phyloP scores from a whole-genome alignment of 1,139 yeast genomes.

The Suhomyces chickasaworum region DNA sequence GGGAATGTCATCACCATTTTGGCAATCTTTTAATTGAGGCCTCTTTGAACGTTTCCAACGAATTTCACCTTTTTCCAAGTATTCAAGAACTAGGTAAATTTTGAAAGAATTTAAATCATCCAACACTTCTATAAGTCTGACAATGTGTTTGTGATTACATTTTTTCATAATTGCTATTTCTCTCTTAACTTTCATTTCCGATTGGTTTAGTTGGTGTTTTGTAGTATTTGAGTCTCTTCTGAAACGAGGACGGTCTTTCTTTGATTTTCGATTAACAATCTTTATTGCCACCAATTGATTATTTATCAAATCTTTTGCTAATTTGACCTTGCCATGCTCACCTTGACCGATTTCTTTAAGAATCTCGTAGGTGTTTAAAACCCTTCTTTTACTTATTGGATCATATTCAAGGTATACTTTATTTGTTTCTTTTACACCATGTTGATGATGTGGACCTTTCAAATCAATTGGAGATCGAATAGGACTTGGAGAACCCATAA shows the following conservation, averaged over 20 bases:
- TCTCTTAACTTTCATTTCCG: conserved; percentile 74
- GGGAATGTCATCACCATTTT: conserved; percentile 32
- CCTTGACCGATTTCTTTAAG: conserved; percentile 89
- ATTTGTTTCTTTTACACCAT: conserved; percentile 76
- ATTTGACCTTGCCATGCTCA: conserved; percentile 95
- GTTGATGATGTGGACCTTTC: neutral
- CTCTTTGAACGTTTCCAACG: conserved; percentile 63
- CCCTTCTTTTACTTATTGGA: conserved; percentile 81
- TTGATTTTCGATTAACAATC: conserved; percentile 77
- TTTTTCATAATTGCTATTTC: conserved; percentile 97
- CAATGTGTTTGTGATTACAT: conserved; percentile 90
- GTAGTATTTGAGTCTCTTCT: conserved; percentile 33
- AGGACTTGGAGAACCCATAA: conserved; percentile 4
- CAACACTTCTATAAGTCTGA: conserved; percentile 80
- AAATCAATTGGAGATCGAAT: neutral
- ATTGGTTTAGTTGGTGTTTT: conserved; percentile 26
- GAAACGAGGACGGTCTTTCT: conserved; percentile 53
- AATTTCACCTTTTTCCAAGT: conserved; percentile 89
- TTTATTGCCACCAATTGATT: conserved; percentile 87
- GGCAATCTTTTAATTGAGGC: conserved; percentile 8
- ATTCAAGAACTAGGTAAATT: conserved; percentile 88
- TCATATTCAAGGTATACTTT: conserved; percentile 83
- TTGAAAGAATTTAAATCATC: conserved; percentile 85
- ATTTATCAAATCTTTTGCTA: conserved; percentile 74
- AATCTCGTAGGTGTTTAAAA: conserved; percentile 88